These are phyloP conservation scores for Harringtonia aguacate DNA, from an alignment of 2,329 filamentous ascomycete genomes.

Conservation along the genomic window DNA sequence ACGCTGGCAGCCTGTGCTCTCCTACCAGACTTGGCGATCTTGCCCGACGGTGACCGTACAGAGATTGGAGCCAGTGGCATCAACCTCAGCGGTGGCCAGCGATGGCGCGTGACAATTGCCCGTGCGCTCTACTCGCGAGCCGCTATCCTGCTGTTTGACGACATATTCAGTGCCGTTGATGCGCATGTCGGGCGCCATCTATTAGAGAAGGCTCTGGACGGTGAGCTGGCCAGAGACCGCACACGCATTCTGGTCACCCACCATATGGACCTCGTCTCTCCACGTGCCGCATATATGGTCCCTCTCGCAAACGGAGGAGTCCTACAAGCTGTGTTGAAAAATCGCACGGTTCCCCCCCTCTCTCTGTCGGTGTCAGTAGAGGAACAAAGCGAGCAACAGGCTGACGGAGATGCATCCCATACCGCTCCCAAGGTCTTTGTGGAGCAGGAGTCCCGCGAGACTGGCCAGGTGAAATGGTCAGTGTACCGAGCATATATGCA, in stretches of 20 bases:
- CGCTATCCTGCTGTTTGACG: slow-evolving; percentile 67
- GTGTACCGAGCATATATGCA: too few species aligned
- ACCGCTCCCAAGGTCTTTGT: too few species aligned
- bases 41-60: slow-evolving; percentile 66
- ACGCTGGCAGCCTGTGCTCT: slow-evolving; percentile 65
- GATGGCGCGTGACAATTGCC: slow-evolving; percentile 72
- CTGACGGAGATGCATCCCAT: too few species aligned
- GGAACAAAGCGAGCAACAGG: too few species aligned
- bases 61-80: slow-evolving; percentile 80
- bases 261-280: slow-evolving; percentile 62
- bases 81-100: slow-evolving; percentile 73
- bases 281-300: slow-evolving; percentile 63
- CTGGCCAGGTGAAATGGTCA: too few species aligned
- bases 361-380: too few species aligned
- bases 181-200: slow-evolving; percentile 72
- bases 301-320: slow-evolving; percentile 59
- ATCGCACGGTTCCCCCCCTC: too few species aligned
- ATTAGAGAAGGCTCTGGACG: slow-evolving; percentile 64
- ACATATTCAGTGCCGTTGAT: slow-evolving; percentile 77
- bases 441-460: too few species aligned
- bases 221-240: slow-evolving; percentile 55
- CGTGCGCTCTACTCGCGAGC: slow-evolving; percentile 71
- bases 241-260: slow-evolving; percentile 76
- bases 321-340: slow-evolving; percentile 49
- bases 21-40: slow-evolving; percentile 64